Base-by-base conservation (phyloP, 805 yeast species). In the Candida methanosorbosa region DNA sequence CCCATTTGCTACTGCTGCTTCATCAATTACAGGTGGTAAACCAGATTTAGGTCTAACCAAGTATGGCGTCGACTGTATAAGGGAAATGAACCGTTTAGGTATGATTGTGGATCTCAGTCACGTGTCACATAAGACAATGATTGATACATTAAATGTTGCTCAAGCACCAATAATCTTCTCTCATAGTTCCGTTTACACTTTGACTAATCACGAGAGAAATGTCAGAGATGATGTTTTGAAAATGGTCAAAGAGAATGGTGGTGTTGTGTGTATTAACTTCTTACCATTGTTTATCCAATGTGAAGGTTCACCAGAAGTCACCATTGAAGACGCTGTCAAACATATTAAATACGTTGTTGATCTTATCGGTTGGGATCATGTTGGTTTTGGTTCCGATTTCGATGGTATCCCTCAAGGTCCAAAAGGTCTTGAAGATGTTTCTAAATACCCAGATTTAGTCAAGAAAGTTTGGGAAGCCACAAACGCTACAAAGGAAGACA, bases 1-100 rank as follows among this genome's bases (percentile, higher is more conserved):
- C 40, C 74, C 75, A 3, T 70, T 68, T 48, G 74, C 75, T 2
- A 69, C 74, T 9, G 71, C 75, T 14, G 73, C 74, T 5, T 56
- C 67, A 7, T 61, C 71, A 0, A 57, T 61, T 5, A 38, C 63
- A 14, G 70, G 57, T 18, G 73, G 74, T 2, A 53, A 54, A 28
- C 58, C 56, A n/a, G 75, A 70, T 42, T 42, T 45, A 23, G 77
- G 76, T 0, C 47, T 71, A 33, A 54, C 70, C 15, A 50, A 51
- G 1, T 63, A 40, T 36, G 77, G 75, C 12, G 45, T 32, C 5
- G 55, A 56, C 14, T 64, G 70, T 40, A 48, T 69, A 27, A 46
- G 42, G 29, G 75, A 70, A 45, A 68, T 70, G 74, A 70, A 70
- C 46, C 55, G 76, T 37, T 44, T 70, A 6, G 75, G 77, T 2